Evolutionary conservation across 352 stramenopile genomes (phyloP), one percentile per base, ranked within the genome.

Genomic region (Pythium aristosporum): DNA sequence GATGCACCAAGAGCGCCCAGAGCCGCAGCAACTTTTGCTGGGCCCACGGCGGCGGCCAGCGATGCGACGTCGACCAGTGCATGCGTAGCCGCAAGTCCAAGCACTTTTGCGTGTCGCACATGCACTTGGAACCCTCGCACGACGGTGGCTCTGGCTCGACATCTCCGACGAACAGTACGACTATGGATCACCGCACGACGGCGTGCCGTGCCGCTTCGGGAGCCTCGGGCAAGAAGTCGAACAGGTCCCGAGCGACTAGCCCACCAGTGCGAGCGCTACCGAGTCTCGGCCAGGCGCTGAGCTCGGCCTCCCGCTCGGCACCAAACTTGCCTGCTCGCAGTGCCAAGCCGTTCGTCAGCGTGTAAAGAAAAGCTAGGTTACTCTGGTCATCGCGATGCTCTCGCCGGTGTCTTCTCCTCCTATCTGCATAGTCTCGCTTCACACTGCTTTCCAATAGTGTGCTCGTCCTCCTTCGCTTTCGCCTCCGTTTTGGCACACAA

Each of bases 11-110:
- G 69, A 88, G 81, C 54, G 81, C 83, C 10, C 79, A 88, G 65
- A 89, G 80, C 53, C 74, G 77, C 6, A 87, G 79, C 61, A 77
- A 77, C 57, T 89, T 85, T 50, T 92, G 81, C 67, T 87, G 77
- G 74, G 76, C 77, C 0, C 83, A 92, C 32, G 83, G 83, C 20
- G 83, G 81, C 46, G 83, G 83, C 10, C 79, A 87, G 53, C 77
- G 83, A 18, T 94, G 86, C 58, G 75, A 89, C 8, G 80, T 77
- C 10, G 61, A 78, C 5, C 49, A 67, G 11, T 94, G 85, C 66
- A 85, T 85, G 69, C 83, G 87, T 21, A 80, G 65, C 7, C 80
- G 82, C 21, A 90, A 92, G 65, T 75, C 76, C 7, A 87, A 87
- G 61, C 75, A 71, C 28, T 89, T 79, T 48, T 91, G 85, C 28